A percentile compares a stretch with the other conserved stretches of the same genome.
Evolutionary conservation across 306 rosid genomes (phyloP).

Genomic region (Lablab purpureus): DNA sequence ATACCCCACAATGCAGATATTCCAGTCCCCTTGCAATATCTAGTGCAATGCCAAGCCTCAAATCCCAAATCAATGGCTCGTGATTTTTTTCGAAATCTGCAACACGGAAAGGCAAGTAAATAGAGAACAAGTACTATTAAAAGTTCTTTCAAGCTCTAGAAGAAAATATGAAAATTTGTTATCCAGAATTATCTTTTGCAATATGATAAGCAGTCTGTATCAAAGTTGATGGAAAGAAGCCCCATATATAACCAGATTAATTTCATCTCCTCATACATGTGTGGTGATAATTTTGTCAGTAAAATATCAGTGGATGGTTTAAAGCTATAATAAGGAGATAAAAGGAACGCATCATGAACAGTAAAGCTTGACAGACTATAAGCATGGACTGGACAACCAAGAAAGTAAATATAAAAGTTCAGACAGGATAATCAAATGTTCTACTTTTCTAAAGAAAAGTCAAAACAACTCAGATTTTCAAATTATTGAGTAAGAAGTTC

Average conservation of each 20-base stretch:
- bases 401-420: slow-evolving; percentile 14
- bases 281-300: slow-evolving; percentile 3
- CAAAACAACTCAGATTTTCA: background rate
- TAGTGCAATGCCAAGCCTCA: slow-evolving; percentile 74
- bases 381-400: slow-evolving; percentile 5
- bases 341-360: background rate
- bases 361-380: background rate
- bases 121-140: slow-evolving; percentile 7
- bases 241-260: background rate
- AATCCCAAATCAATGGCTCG: slow-evolving; percentile 81
- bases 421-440: background rate
- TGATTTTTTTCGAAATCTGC: slow-evolving; percentile 56
- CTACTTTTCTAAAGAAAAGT: background rate
- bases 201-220: background rate
- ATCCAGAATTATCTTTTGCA: slow-evolving; percentile 6
- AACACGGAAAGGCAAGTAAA: slow-evolving; percentile 23
- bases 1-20: slow-evolving; percentile 97
- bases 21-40: slow-evolving; percentile 95
- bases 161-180: slow-evolving; percentile 22
- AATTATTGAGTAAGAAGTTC: slow-evolving; percentile 10
- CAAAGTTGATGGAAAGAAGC: slow-evolving; percentile 14
- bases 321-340: background rate
- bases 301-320: background rate
- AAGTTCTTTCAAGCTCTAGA: slow-evolving; percentile 4
- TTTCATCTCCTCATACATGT: background rate